Evolutionary conservation across 441 rosid genomes (phyloP).

Genomic region (Geranium incanum): DNA sequence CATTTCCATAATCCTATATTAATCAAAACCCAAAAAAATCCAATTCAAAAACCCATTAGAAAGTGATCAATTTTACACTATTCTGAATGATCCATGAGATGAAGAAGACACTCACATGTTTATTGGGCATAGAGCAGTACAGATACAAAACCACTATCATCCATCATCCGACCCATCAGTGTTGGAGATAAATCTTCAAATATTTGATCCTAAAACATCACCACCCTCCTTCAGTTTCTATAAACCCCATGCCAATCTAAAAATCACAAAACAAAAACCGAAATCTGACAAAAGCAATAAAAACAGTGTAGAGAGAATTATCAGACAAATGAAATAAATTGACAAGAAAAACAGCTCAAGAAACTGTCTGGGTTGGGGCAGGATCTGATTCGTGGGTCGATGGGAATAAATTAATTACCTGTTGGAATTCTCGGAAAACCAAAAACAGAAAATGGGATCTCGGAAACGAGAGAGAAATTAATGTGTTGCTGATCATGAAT

Average conservation of each 20-base stretch:
- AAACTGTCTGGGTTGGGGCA: background rate
- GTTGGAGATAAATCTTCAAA: conserved; percentile 9
- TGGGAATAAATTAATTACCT: conserved; percentile 4
- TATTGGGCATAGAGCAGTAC: background rate
- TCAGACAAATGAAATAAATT: background rate
- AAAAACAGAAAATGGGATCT: conserved; percentile 7
- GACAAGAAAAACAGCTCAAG: background rate
- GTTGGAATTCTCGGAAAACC: background rate
- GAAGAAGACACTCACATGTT: conserved; percentile 6
- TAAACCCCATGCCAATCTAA: conserved; percentile 14
- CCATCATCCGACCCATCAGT: conserved; percentile 8
- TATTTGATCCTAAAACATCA: conserved; percentile 3
- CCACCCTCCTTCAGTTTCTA: conserved; percentile 4
- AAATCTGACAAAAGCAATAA: background rate
- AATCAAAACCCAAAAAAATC: conserved; percentile 5
- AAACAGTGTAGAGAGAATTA: conserved; percentile 1
- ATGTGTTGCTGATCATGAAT: conserved; percentile 14
- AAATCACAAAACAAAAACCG: background rate
- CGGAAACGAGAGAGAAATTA: conserved; percentile 5
- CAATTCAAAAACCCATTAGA: conserved; percentile 2
- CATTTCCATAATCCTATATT: background rate
- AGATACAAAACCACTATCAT: conserved; percentile 5
- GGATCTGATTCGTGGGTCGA: conserved; percentile 7
- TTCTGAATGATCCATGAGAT: background rate
- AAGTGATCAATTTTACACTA: background rate